Evolutionary conservation across 2,329 filamentous ascomycete species (phyloP).

Genomic region (Colletotrichum filicis): DNA sequence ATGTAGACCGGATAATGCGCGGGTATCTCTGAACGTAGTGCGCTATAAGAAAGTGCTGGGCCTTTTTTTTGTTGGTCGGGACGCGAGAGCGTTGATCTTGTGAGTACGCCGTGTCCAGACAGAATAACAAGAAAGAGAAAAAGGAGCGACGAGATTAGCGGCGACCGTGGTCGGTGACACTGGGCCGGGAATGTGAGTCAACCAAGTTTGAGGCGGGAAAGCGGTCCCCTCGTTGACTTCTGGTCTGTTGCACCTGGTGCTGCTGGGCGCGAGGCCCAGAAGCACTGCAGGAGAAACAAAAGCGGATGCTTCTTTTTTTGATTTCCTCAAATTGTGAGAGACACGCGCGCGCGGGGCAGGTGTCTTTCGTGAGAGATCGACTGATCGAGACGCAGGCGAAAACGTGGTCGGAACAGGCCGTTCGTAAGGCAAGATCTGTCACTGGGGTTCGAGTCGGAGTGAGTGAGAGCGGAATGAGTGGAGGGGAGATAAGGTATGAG

Average conservation of each 20-base stretch:
- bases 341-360: background rate
- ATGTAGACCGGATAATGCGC: constrained; percentile 14
- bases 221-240: background rate
- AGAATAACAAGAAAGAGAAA: constrained; percentile 1
- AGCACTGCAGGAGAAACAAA: constrained; percentile 23
- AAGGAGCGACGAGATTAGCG: background rate
- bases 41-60: constrained; percentile 9
- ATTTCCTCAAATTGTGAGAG: background rate
- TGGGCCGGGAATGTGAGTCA: constrained; percentile 28
- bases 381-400: constrained; percentile 4
- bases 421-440: constrained; percentile 8
- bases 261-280: constrained; percentile 32
- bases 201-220: constrained; percentile 8
- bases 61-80: background rate
- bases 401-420: constrained; percentile 22
- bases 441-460: background rate
- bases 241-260: constrained; percentile 24
- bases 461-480: background rate
- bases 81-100: background rate
- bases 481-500: background rate
- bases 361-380: constrained; percentile 1
- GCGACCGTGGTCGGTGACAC: constrained; percentile 12
- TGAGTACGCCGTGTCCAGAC: background rate
- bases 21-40: constrained; percentile 31
- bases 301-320: background rate